Percentiles rank a stretch among this genome's conserved stretches.
phyloP scores from a whole-genome alignment of 495 filamentous ascomycete genomes.

The Xylaria curta region DNA sequence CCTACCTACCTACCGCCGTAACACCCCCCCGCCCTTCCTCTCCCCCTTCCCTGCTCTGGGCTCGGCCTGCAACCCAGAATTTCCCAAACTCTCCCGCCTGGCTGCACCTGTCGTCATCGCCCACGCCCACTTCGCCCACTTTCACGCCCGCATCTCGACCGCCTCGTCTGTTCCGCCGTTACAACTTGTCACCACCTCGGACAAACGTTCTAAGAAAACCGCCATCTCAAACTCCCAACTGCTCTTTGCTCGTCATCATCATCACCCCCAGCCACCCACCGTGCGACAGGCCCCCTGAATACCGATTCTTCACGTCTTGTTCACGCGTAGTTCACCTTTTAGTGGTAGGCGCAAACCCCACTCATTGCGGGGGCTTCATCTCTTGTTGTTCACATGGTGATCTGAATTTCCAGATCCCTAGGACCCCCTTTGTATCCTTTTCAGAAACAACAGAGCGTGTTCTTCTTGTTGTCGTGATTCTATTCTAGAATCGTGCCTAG shows the following conservation, averaged over 20 bases:
- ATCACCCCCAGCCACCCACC: slow-evolving; percentile 34
- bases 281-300: slow-evolving; percentile 32
- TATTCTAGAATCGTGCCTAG: not conserved
- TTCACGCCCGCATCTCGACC: slow-evolving; percentile 26
- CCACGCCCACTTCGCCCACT: slow-evolving; percentile 10
- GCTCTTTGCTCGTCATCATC: slow-evolving; percentile 24
- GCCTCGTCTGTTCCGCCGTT: slow-evolving; percentile 22
- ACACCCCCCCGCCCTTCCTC: slow-evolving; percentile 6
- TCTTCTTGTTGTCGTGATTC: slow-evolving; percentile 1
- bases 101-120: slow-evolving; percentile 31
- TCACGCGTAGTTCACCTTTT: slow-evolving; percentile 36
- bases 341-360: slow-evolving; percentile 45
- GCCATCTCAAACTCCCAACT: not conserved
- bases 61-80: slow-evolving; percentile 24
- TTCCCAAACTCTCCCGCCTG: slow-evolving; percentile 27
- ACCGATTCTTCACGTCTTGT: slow-evolving; percentile 26
- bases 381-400: slow-evolving; percentile 33
- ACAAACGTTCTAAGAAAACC: slow-evolving; percentile 3
- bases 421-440: slow-evolving; percentile 16
- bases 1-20: not conserved
- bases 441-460: slow-evolving; percentile 1
- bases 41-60: slow-evolving; percentile 12
- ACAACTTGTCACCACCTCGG: slow-evolving; percentile 14
- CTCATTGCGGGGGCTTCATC: slow-evolving; percentile 39
- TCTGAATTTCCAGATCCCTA: slow-evolving; percentile 11